Base-by-base conservation (phyloP, 257 asterid species). In the Solanum dulcamara region DNA sequence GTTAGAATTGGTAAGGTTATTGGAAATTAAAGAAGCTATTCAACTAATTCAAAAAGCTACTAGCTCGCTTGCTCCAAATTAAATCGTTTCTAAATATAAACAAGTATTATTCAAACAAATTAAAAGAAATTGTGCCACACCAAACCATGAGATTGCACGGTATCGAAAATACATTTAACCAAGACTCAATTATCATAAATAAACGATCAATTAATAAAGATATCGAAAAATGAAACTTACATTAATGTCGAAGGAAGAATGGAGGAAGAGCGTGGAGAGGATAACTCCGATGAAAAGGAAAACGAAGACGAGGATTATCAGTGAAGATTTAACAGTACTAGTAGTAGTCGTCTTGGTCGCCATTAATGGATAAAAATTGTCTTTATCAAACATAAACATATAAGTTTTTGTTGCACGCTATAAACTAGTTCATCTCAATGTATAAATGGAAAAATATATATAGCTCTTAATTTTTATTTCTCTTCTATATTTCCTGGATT, bases 221-320 rank as follows among this genome's bases (percentile, higher is more conserved):
- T 1, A 62, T 62, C 22, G 80, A 4, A 35, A 1, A 44, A 44
- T 26, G 26, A 67, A 67, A 89, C 99, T 90, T 87, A 94, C 99
- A 15, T 66, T 30, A 40, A 77, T 66, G 14, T 51, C 35, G 57
- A 86, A 85, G 1, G 97, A 86, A 87, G 93, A 88, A 84, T 85
- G 93, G 57, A 92, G 93, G 87, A 90, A 91, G 88, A 94, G 97
- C 87, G 93, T 90, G 90, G 93, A 91, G 28, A 94, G 28, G 87
- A 92, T 92, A 91, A 94, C 94, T 90, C 98, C 92, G 85, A 91
- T 24, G 62, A 90, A 85, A 50, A 94, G 86, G 15, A 94, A 86
- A 53, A 87, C 50, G 57, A 90, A 89, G 82, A 93, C 84, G 57
- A 88, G 70, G 84, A 89, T 88, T 22, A 81, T 86, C 28, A 87